Evolutionary conservation across 768 basidiomycete species (phyloP), one percentile per base, ranked within the genome.

Genomic region (Coprinellus aureogranulatus): DNA sequence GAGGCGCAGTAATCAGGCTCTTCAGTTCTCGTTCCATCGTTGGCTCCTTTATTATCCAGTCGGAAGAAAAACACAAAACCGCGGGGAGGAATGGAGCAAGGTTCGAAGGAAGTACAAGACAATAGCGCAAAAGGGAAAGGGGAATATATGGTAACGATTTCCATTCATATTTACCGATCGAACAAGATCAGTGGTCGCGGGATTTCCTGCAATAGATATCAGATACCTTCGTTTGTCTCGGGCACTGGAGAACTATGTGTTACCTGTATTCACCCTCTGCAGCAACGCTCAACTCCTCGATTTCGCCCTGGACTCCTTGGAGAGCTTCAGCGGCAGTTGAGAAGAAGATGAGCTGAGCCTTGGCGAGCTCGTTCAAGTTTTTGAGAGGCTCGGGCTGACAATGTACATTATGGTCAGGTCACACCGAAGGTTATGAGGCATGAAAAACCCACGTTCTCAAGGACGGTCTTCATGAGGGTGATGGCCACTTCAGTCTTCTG

Each of bases 401-500:
- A 26, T 54, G 26, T 58, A 45, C 52, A 25, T 44, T 22, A 58
- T 54, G 59, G 22, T 16, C 41, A 50, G 30, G 16, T 42, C 23
- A 11, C 57, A 50, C 31, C 59, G 45, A 31, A 62, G 28, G 46
- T 9, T 40, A 8, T 11, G 41, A 46, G n/a, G n/a, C 6, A 25
- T 12, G 34, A 31, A 31, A n/a, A 2, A 78, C 90, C 54, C 62
- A 97, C 95, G 73, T 98, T 98, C 65, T 98, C 96, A 39, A 99
- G 81, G 16, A 98, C 96, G n/a, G 92, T 89, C 80, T 96, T 96
- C 94, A 97, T 96, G 44, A 94, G 82, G 2, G 90, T 91, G 65
- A 97, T 97, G 1, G 95, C 96, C 28, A 95, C 90, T 72, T 99
- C 97, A 23, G 97, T 99, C 80, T 93, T 94, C 70, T 95, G 94